Evolutionary conservation across 2,329 filamentous ascomycete genomes (phyloP).

Genomic region (Reticulascus tulasneorum): DNA sequence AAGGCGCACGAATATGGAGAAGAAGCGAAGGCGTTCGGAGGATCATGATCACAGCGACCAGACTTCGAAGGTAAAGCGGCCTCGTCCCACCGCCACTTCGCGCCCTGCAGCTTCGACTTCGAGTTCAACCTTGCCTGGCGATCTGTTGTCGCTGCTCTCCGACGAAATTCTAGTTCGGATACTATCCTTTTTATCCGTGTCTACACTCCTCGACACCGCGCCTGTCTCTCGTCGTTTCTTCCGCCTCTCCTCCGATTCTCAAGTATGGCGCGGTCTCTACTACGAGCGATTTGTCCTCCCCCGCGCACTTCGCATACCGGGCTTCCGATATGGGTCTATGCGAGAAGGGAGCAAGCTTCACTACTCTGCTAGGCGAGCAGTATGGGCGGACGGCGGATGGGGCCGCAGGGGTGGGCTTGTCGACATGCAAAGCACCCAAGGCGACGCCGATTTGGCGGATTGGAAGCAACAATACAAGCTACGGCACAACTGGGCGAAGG

Average conservation of each 20-base stretch:
- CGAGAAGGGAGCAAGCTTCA: slow-evolving; percentile 33
- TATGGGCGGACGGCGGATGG: slow-evolving; percentile 39
- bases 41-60: too few species aligned
- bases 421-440: slow-evolving; percentile 50
- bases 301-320: slow-evolving; percentile 70
- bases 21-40: too few species aligned
- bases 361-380: slow-evolving; percentile 37
- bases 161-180: slow-evolving; percentile 87
- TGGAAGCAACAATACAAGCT: slow-evolving; percentile 91
- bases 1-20: too few species aligned
- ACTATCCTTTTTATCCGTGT: slow-evolving; percentile 69
- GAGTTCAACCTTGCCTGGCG: slow-evolving; percentile 26
- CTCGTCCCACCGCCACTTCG: slow-evolving; percentile 2
- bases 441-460: slow-evolving; percentile 60
- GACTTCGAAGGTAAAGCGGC: too few species aligned
- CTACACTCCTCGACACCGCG: slow-evolving; percentile 58
- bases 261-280: slow-evolving; percentile 88
- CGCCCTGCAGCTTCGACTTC: too few species aligned
- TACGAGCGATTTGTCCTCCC: slow-evolving; percentile 84
- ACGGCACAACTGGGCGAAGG: slow-evolving; percentile 85
- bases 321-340: slow-evolving; percentile 42
- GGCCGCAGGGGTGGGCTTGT: slow-evolving; percentile 38
- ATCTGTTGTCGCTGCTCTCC: slow-evolving; percentile 70
- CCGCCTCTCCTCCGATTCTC: slow-evolving; percentile 70
- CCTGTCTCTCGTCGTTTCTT: slow-evolving; percentile 73